phyloP scores from a whole-genome alignment of 768 basidiomycete genomes.

The Amanita molliuscula region DNA sequence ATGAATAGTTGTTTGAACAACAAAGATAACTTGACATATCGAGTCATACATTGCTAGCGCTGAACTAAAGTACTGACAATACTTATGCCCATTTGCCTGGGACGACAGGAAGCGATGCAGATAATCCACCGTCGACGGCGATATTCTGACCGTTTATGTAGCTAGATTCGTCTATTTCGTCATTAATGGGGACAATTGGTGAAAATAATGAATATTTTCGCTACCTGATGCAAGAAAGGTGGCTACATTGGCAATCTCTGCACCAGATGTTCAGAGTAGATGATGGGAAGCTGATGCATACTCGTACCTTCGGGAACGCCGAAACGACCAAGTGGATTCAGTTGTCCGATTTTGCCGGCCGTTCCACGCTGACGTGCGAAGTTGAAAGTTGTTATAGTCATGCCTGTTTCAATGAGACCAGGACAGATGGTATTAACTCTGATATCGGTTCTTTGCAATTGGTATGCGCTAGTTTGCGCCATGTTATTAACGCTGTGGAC shows the following conservation, averaged over 20 bases:
- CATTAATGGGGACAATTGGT: neutral
- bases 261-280: constrained; percentile 2
- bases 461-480: constrained; percentile 73
- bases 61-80: neutral
- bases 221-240: constrained; percentile 83
- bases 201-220: constrained; percentile 10
- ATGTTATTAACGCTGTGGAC: constrained; percentile 70
- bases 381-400: constrained; percentile 75
- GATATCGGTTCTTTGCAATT: constrained; percentile 72
- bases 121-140: constrained; percentile 80
- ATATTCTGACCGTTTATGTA: constrained; percentile 89
- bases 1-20: no score
- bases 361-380: constrained; percentile 68
- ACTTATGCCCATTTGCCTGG: constrained; percentile 59
- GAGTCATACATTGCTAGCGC: no score
- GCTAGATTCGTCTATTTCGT: constrained; percentile 65
- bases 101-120: constrained; percentile 67
- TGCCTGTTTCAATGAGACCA: constrained; percentile 87
- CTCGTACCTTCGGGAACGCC: constrained; percentile 68
- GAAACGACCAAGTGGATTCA: constrained; percentile 77
- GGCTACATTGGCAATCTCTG: constrained; percentile 81
- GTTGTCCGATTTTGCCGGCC: constrained; percentile 66
- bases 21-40: no score
- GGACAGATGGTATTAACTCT: constrained; percentile 89
- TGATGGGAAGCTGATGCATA: constrained; percentile 2